Percentiles rank a stretch among this genome's conserved stretches.
Conservation (phyloP, 1,284 basidiomycete genomes). For the Apiotrichum akiyoshidainum region DNA sequence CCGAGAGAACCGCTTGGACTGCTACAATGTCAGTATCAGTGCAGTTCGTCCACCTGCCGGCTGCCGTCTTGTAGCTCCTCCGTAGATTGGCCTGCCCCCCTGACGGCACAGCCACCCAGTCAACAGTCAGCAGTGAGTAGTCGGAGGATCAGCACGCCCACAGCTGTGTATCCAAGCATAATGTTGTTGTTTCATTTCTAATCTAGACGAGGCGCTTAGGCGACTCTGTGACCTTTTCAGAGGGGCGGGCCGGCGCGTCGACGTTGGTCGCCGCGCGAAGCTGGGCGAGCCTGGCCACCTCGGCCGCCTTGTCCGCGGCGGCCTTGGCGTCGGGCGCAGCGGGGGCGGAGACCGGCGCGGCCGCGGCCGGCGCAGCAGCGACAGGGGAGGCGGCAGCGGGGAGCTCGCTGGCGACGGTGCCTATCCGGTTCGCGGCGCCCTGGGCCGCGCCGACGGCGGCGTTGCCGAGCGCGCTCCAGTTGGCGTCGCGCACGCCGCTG, state of each 20-base stretch:
- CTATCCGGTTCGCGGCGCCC: conserved; percentile 4
- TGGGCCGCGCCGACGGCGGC: conserved; percentile 12
- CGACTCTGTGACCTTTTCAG: conserved; percentile 4
- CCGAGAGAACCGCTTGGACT: too few species aligned
- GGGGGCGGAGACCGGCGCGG: background rate
- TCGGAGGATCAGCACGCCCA: too few species aligned
- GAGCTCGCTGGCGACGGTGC: background rate
- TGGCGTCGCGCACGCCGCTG: conserved; percentile 25
- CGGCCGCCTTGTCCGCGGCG: background rate
- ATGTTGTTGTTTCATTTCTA: background rate
- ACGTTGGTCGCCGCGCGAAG: conserved; percentile 9
- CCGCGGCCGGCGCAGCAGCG: background rate
- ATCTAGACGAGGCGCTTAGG: conserved; percentile 23
- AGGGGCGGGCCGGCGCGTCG: conserved; percentile 7
- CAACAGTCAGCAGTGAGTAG: too few species aligned
- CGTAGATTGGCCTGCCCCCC: too few species aligned
- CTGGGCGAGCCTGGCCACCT: background rate
- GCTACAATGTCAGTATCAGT: too few species aligned
- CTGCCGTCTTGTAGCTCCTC: too few species aligned
- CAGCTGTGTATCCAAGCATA: too few species aligned
- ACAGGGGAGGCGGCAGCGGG: background rate
- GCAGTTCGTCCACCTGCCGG: too few species aligned
- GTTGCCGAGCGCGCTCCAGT: conserved; percentile 31
- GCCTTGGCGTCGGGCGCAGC: background rate
- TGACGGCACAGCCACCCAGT: too few species aligned